Evolutionary conservation across 2,329 filamentous ascomycete genomes (phyloP), one percentile per base, ranked within the genome.

Genomic region (Ceratocystiopsis brevicomis): DNA sequence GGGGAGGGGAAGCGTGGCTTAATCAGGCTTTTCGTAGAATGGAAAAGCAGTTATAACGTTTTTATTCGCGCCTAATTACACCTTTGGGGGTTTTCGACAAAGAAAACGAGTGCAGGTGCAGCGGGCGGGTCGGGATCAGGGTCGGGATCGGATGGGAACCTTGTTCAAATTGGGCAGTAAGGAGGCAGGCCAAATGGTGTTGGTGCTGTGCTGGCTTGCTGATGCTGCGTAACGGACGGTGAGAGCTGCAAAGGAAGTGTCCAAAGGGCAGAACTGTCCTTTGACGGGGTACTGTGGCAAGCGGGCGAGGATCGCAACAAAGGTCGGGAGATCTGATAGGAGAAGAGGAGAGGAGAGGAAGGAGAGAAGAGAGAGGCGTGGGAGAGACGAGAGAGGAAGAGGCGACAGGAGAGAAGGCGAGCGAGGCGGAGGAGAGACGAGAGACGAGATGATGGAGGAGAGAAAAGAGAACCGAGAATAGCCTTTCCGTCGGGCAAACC

Each of bases 61-160:
- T 45, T 55, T 52, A 48, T 49, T 52, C 61, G 59, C 61, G 49
- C 54, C 67, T 85, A 85, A 83, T 71, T 86, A 86, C 81, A 87
- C 83, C 82, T 59, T 48, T 76, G 71, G 68, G 73, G 72, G 75
- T 71, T 76, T 78, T 81, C 79, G 71, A 71, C 66, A 84, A 86
- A 6, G 68, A 79, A 86, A 87, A 88, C 86, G 80, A 78, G 82
- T 45, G 83, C 79, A 85, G 81, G 80, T 87, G 81, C 66, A 73
- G 68, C 71, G 69, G 62, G 60, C 64, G 59, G 59, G 10, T 34
- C 33, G 33, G 33, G 15, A 15, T 30, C 25, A 9, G 25, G 25
- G 25, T 62, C 61, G 61, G 62, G 49, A 39, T 36, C 43, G 44
- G 48, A 18, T 41, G 37, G 40, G 37, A 42, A 41, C 21, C 39